These are phyloP conservation scores for Flagelloscypha sp. DNA, from an alignment of 768 basidiomycete species.

Conservation along the genomic window DNA sequence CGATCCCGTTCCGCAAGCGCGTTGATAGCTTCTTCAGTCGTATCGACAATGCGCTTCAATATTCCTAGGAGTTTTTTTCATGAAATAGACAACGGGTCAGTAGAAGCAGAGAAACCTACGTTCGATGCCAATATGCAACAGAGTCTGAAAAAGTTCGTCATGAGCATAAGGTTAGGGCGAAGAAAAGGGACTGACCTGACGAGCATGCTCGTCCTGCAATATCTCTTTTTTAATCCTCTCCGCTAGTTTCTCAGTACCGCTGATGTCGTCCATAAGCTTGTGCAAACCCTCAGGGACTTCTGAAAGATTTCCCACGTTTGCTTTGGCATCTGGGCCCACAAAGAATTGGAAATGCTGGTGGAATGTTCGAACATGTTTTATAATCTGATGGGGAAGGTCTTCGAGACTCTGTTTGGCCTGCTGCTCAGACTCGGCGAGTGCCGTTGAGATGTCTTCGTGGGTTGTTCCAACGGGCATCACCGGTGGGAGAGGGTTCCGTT, in stretches of 20 bases:
- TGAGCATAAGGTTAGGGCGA: slow-evolving; percentile 1
- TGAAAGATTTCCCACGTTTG: slow-evolving; percentile 12
- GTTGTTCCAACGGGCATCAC: too few species aligned
- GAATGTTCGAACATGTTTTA: slow-evolving; percentile 22
- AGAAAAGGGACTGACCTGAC: slow-evolving; percentile 20
- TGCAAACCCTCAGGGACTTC: slow-evolving; percentile 21
- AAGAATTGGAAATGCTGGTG: slow-evolving; percentile 26
- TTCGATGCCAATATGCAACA: slow-evolving; percentile 26
- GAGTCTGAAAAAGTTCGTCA: slow-evolving; percentile 13
- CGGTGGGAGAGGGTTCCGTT: too few species aligned
- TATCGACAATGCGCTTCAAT: slow-evolving; percentile 17
- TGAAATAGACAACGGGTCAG: neutral
- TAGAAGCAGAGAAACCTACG: slow-evolving; percentile 11
- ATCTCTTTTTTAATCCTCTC: slow-evolving; percentile 25
- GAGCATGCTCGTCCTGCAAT: slow-evolving; percentile 22
- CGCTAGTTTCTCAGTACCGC: slow-evolving; percentile 22
- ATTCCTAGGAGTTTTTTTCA: slow-evolving; percentile 4
- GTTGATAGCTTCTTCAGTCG: slow-evolving; percentile 16
- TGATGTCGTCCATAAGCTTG: slow-evolving; percentile 25
- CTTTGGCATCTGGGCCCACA: slow-evolving; percentile 12
- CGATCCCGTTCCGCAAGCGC: slow-evolving; percentile 17
- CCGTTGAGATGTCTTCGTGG: too few species aligned
- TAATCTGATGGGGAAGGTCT: slow-evolving; percentile 23
- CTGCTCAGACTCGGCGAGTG: neutral
- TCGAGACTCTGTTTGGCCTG: slow-evolving; percentile 17